phyloP scores from a whole-genome alignment of 352 stramenopile genomes.

The Pythium dissotocum region DNA sequence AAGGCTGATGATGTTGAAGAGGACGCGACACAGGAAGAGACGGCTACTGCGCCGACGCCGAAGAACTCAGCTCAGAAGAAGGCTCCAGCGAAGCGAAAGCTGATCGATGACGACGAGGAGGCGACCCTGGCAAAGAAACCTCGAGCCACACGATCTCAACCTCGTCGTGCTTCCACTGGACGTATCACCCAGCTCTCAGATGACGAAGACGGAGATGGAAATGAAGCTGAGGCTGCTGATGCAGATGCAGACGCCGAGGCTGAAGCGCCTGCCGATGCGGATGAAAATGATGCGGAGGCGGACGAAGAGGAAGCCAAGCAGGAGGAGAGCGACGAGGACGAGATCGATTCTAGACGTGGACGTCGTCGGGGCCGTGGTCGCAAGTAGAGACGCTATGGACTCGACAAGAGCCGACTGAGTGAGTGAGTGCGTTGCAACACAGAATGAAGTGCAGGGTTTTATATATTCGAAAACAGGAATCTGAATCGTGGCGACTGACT shows the following conservation, averaged over 20 bases:
- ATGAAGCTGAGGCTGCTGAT: background rate
- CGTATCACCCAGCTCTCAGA: slow-evolving; percentile 29
- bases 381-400: background rate
- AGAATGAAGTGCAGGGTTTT: slow-evolving; percentile 14
- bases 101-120: slow-evolving; percentile 15
- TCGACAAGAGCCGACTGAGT: background rate
- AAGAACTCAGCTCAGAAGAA: background rate
- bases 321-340: slow-evolving; percentile 27
- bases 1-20: background rate
- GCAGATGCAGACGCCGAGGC: slow-evolving; percentile 4
- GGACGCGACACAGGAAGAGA: background rate
- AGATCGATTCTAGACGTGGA: slow-evolving; percentile 36
- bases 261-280: background rate
- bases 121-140: slow-evolving; percentile 9
- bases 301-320: slow-evolving; percentile 3
- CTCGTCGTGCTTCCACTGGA: slow-evolving; percentile 17
- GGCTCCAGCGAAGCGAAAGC: slow-evolving; percentile 26
- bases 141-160: slow-evolving; percentile 4
- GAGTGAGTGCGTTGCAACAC: background rate
- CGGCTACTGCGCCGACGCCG: background rate
- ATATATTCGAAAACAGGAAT: slow-evolving; percentile 22
- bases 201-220: slow-evolving; percentile 20
- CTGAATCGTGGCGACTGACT: background rate
- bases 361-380: slow-evolving; percentile 31
- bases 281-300: slow-evolving; percentile 6